phyloP scores from a whole-genome alignment of 192 early-diverging fungal species.

The Entomortierella chlamydospora region DNA sequence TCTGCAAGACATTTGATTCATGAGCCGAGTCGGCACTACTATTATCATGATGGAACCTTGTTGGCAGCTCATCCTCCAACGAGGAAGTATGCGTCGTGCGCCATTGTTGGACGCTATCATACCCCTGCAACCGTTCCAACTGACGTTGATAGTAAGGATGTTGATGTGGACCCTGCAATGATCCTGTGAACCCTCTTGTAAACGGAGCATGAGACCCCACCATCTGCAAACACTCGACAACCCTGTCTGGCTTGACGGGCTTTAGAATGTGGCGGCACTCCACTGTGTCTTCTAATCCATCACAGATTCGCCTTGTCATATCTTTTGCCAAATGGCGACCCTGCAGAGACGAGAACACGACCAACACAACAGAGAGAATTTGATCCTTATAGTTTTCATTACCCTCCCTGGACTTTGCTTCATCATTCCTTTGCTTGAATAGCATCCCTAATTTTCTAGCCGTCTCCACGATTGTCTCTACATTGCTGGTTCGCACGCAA shows the following conservation, averaged over 20 bases:
- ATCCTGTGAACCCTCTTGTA: conserved; percentile 1
- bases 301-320: conserved; percentile 33
- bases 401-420: conserved; percentile 9
- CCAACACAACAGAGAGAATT: conserved; percentile 40
- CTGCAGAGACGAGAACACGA: conserved; percentile 49
- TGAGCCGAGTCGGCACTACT: too few species aligned
- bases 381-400: conserved; percentile 21
- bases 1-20: too few species aligned
- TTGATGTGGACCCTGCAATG: too few species aligned
- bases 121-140: background rate
- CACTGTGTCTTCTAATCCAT: conserved; percentile 32
- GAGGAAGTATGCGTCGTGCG: background rate
- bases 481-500: conserved; percentile 19
- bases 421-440: conserved; percentile 22
- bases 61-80: too few species aligned
- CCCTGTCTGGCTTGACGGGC: conserved; percentile 47
- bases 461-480: conserved; percentile 22
- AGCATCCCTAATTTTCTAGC: conserved; percentile 28
- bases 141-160: background rate
- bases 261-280: conserved; percentile 42
- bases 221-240: conserved; percentile 49
- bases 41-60: too few species aligned
- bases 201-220: conserved; percentile 18
- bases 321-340: conserved; percentile 53
- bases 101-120: background rate